These are phyloP conservation scores for Rossbeevera mucosa DNA, from an alignment of 768 basidiomycete species.

Conservation along the genomic window DNA sequence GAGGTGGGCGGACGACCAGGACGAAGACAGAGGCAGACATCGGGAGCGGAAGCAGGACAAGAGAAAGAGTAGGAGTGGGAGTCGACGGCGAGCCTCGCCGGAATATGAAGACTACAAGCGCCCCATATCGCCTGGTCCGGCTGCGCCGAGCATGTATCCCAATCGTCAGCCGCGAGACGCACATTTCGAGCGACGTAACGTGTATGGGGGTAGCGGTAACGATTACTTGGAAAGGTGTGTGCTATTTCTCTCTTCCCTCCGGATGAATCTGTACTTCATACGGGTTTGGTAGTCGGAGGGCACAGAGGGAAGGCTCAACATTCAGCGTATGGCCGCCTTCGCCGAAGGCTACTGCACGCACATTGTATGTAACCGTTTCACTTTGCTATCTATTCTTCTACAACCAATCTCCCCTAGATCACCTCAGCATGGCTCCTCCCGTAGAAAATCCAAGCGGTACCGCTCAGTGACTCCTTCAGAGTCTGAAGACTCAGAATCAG, in stretches of 20 bases:
- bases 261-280: not conserved
- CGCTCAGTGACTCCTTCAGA: slow-evolving; percentile 45
- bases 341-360: slow-evolving; percentile 61
- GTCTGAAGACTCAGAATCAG: slow-evolving; percentile 49
- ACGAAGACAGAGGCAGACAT: slow-evolving; percentile 18
- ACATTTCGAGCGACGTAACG: slow-evolving; percentile 22
- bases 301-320: slow-evolving; percentile 55
- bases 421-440: slow-evolving; percentile 46
- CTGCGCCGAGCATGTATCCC: slow-evolving; percentile 55
- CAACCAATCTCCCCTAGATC: slow-evolving; percentile 39
- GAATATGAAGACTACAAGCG: slow-evolving; percentile 57
- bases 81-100: slow-evolving; percentile 47
- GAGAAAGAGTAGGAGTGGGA: slow-evolving; percentile 16
- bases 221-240: slow-evolving; percentile 73
- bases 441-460: slow-evolving; percentile 57
- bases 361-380: slow-evolving; percentile 39
- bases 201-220: slow-evolving; percentile 28
- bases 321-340: slow-evolving; percentile 80
- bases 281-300: slow-evolving; percentile 51
- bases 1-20: slow-evolving; percentile 11
- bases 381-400: not conserved
- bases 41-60: slow-evolving; percentile 9
- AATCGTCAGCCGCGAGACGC: slow-evolving; percentile 24
- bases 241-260: slow-evolving; percentile 13
- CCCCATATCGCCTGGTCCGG: slow-evolving; percentile 36